Evolutionary conservation across 176 grass and related monocot genomes (phyloP).

Genomic region (Musa beccarii): DNA sequence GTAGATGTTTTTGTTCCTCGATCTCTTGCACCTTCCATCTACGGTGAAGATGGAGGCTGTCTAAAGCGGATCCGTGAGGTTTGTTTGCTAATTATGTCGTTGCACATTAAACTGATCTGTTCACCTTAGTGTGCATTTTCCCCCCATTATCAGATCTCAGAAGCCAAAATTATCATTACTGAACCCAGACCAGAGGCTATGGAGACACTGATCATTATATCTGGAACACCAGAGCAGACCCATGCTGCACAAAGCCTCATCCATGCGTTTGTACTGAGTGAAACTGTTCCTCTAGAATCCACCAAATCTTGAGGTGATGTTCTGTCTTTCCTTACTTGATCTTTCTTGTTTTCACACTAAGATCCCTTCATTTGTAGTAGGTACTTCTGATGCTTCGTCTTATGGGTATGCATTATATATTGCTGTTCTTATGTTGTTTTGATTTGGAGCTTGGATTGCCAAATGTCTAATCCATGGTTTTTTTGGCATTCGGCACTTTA

Average conservation of each 20-base stretch:
- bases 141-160: conserved; percentile 68
- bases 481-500: neutral
- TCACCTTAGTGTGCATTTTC: conserved; percentile 5
- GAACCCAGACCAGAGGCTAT: conserved; percentile 57
- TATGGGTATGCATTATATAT: neutral
- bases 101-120: neutral
- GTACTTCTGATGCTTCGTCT: neutral
- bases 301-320: conserved; percentile 23
- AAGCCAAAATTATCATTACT: conserved; percentile 75
- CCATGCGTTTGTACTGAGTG: conserved; percentile 86
- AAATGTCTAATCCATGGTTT: conserved; percentile 6
- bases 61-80: conserved; percentile 74
- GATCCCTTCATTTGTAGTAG: conserved; percentile 7
- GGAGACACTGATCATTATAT: conserved; percentile 61
- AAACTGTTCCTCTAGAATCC: conserved; percentile 41
- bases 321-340: neutral
- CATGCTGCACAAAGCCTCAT: conserved; percentile 87
- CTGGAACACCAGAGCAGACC: conserved; percentile 73
- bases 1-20: conserved; percentile 76
- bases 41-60: conserved; percentile 84
- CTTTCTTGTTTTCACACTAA: neutral
- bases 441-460: neutral
- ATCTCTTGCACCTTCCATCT: conserved; percentile 51
- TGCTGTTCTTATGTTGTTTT: neutral
- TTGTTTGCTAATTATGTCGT: conserved; percentile 9